phyloP scores from a whole-genome alignment of 2,329 filamentous ascomycete genomes.

The Leptographium radiaticola region DNA sequence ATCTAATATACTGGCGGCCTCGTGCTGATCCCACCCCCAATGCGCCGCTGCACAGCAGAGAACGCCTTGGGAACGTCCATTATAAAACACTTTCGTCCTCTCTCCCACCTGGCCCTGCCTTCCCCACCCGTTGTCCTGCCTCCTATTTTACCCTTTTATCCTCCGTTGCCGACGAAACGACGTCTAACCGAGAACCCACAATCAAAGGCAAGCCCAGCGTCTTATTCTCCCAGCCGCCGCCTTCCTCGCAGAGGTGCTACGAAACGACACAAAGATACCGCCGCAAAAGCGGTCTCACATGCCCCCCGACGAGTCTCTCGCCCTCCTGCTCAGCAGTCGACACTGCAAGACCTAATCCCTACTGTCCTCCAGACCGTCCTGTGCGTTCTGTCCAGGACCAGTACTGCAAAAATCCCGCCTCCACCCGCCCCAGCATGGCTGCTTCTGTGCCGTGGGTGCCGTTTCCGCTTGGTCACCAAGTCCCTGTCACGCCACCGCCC shows the following conservation, averaged over 20 bases:
- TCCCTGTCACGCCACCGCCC: slow-evolving; percentile 26
- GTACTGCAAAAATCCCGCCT: not conserved
- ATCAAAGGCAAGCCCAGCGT: no score
- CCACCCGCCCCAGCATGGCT: slow-evolving; percentile 11
- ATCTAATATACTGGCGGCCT: slow-evolving; percentile 8
- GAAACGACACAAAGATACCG: not conserved
- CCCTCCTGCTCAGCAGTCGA: not conserved
- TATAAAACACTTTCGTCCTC: slow-evolving; percentile 2
- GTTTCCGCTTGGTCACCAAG: slow-evolving; percentile 18
- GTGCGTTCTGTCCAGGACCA: not conserved
- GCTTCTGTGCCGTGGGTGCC: slow-evolving; percentile 16
- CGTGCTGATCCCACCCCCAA: slow-evolving; percentile 9
- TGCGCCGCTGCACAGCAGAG: slow-evolving; percentile 2
- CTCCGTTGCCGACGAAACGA: not conserved
- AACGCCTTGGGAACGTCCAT: not conserved
- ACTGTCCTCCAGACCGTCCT: not conserved
- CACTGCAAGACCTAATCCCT: not conserved
- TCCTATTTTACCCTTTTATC: not conserved
- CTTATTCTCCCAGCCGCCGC: not conserved
- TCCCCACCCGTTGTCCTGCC: not conserved
- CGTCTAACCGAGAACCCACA: no score
- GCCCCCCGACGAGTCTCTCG: not conserved
- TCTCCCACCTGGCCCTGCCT: not conserved
- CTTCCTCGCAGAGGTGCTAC: not conserved
- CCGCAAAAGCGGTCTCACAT: not conserved